Evolutionary conservation across 2,329 filamentous ascomycete genomes (phyloP).

Genomic region (Colletotrichum camelliae): DNA sequence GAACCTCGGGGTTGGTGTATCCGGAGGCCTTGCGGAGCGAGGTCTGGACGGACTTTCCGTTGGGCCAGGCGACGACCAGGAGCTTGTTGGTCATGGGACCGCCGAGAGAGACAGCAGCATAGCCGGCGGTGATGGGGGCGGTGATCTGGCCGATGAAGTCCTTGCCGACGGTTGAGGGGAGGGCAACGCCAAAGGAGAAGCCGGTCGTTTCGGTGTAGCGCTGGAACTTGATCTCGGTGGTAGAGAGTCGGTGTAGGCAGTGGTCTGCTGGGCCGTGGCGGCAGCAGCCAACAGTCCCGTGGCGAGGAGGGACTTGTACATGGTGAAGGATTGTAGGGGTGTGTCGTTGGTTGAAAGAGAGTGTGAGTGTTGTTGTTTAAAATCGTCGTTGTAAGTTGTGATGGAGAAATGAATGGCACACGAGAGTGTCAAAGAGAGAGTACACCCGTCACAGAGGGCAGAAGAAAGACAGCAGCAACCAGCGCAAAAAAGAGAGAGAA

Average conservation of each 20-base stretch:
- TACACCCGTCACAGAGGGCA: constrained; percentile 21
- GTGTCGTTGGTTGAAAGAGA: neutral
- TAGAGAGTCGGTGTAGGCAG: constrained; percentile 4
- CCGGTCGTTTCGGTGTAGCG: constrained; percentile 8
- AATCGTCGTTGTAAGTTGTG: neutral
- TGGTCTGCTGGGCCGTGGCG: constrained; percentile 18
- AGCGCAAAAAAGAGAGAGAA: constrained; percentile 6
- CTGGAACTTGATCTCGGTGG: constrained; percentile 17
- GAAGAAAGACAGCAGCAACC: constrained; percentile 9
- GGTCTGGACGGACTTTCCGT: constrained; percentile 38
- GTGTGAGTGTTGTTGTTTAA: neutral
- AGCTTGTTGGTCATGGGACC: constrained; percentile 48
- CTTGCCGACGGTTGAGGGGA: constrained; percentile 9
- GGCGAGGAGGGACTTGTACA: constrained; percentile 16
- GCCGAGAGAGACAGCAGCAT: constrained; percentile 35
- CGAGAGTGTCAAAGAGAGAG: constrained; percentile 15
- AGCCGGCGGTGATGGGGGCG: constrained; percentile 13
- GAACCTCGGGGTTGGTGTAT: constrained; percentile 44
- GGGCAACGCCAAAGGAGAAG: constrained; percentile 14
- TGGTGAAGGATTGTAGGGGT: neutral
- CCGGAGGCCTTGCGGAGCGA: constrained; percentile 29
- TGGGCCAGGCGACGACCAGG: constrained; percentile 50
- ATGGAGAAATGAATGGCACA: constrained; percentile 10
- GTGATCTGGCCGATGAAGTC: constrained; percentile 24
- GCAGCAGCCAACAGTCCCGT: constrained; percentile 10